These are phyloP conservation scores for Fragaria ananassa DNA, from an alignment of 306 rosid species.

Conservation along the genomic window DNA sequence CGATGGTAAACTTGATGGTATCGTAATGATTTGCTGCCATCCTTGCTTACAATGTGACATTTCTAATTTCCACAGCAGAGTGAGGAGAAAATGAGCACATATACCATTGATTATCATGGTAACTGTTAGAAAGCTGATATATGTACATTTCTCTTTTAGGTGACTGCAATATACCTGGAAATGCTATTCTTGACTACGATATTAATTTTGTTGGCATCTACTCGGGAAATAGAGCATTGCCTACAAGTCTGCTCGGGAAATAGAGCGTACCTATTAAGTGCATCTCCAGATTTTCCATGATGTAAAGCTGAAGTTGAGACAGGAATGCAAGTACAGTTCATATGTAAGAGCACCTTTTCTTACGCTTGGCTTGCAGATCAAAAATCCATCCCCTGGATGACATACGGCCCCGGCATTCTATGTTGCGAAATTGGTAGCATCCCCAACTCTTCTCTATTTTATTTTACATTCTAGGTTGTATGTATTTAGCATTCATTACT, in stretches of 20 bases:
- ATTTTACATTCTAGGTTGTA: neutral
- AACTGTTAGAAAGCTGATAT: constrained; percentile 29
- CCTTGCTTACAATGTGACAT: neutral
- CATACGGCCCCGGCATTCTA: constrained; percentile 12
- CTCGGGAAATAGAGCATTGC: constrained; percentile 63
- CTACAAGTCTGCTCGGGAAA: constrained; percentile 60
- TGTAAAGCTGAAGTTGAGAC: constrained; percentile 15
- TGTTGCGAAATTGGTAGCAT: constrained; percentile 5
- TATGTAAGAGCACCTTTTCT: constrained; percentile 4
- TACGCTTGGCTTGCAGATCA: constrained; percentile 9
- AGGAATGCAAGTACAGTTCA: constrained; percentile 20
- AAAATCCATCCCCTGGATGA: constrained; percentile 12
- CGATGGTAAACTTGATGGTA: neutral
- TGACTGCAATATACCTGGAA: constrained; percentile 91
- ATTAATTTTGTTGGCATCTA: constrained; percentile 67
- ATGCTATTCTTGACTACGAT: constrained; percentile 87
- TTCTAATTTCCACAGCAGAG: neutral
- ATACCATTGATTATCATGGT: neutral
- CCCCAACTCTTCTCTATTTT: neutral
- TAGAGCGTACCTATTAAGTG: constrained; percentile 41
- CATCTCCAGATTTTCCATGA: constrained; percentile 4
- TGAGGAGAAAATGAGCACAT: neutral
- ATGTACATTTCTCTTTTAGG: constrained; percentile 44
- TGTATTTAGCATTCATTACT: neutral
- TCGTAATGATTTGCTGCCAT: neutral